Evolutionary conservation across 805 yeast species (phyloP).

Genomic region (Spathaspora sp.): DNA sequence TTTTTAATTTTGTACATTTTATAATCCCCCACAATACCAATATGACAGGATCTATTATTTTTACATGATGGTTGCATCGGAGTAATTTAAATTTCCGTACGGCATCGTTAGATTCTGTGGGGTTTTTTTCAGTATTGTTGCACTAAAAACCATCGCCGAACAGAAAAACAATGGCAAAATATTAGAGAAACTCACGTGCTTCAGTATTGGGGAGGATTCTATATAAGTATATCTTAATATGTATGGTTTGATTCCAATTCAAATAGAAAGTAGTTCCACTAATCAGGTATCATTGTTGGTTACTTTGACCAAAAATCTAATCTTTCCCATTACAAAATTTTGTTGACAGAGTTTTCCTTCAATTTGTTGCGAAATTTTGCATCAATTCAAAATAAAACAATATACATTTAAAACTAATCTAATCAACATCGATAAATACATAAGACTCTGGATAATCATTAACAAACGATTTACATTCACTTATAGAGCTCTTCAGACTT

Average conservation of each 20-base stretch:
- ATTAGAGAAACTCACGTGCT: neutral
- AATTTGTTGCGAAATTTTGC: neutral
- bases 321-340: neutral
- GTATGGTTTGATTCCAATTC: too few relatives aligned
- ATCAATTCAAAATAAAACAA: neutral
- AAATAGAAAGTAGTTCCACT: neutral
- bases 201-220: neutral
- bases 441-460: neutral
- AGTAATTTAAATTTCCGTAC: neutral
- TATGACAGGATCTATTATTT: neutral
- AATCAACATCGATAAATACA: neutral
- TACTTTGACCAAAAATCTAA: too few relatives aligned
- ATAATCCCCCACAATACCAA: neutral
- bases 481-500: neutral
- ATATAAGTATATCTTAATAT: too few relatives aligned
- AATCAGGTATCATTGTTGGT: neutral
- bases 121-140: neutral
- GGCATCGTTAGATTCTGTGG: neutral
- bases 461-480: neutral
- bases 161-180: neutral
- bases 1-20: too few relatives aligned
- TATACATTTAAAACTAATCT: neutral
- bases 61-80: neutral
- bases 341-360: neutral
- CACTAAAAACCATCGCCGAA: neutral